These are phyloP conservation scores for Chlamydomonas incerta DNA, from an alignment of 139 green algal genomes.

Conservation along the genomic window DNA sequence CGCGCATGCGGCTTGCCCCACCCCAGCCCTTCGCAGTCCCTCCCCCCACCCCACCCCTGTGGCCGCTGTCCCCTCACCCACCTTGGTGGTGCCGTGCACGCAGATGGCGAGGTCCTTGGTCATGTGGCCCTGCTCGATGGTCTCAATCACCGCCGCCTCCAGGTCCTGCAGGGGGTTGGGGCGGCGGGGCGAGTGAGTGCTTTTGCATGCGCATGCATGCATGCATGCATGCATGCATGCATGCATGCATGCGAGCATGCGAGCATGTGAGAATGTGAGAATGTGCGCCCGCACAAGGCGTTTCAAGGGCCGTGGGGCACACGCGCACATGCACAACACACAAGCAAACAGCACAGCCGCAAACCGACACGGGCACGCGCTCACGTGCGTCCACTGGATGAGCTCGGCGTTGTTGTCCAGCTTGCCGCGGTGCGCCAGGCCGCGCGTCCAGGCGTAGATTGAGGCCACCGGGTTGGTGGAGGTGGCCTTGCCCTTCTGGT, in stretches of 20 bases:
- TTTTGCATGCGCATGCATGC: too few species aligned
- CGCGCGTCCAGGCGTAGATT: slow-evolving; percentile 97
- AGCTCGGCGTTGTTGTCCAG: slow-evolving; percentile 91
- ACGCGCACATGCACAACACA: too few species aligned
- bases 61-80: slow-evolving; percentile 43
- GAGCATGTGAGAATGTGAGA: neutral
- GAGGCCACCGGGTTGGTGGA: slow-evolving; percentile 95
- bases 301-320: too few species aligned
- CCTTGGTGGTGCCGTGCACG: slow-evolving; percentile 84
- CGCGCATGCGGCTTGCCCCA: too few species aligned
- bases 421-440: slow-evolving; percentile 91
- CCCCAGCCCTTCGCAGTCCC: too few species aligned
- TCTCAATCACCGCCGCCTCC: slow-evolving; percentile 90
- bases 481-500: slow-evolving; percentile 95
- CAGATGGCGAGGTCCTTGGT: slow-evolving; percentile 98
- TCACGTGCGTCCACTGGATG: slow-evolving; percentile 73
- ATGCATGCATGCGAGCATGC: too few species aligned
- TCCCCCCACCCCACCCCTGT: too few species aligned
- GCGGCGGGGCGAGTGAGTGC: too few species aligned
- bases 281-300: too few species aligned
- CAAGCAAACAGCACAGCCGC: neutral
- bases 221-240: too few species aligned
- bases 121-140: slow-evolving; percentile 88
- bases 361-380: neutral
- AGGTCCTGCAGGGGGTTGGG: slow-evolving; percentile 64